Evolutionary conservation across 805 yeast genomes (phyloP).

Genomic region (Metschnikowia reukaufii): DNA sequence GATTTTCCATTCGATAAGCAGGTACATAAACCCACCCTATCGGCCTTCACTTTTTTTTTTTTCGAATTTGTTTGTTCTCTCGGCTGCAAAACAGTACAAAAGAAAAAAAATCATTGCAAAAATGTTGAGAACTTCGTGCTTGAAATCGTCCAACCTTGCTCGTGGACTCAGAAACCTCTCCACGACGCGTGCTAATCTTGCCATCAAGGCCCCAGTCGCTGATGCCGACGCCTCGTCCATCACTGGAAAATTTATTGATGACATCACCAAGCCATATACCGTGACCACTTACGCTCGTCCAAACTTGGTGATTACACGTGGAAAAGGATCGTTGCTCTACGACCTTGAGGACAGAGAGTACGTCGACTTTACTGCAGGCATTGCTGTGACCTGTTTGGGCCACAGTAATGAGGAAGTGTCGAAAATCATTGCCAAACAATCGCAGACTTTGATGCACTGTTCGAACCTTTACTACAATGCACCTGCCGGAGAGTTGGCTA

Average conservation of each 20-base stretch:
- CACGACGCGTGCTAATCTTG: slow-evolving; percentile 1
- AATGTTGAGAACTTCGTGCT: slow-evolving; percentile 11
- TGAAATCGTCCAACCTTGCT: neutral
- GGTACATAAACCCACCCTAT: slow-evolving; percentile 4
- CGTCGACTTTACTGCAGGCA: slow-evolving; percentile 92
- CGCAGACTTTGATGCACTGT: slow-evolving; percentile 70
- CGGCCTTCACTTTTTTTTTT: neutral
- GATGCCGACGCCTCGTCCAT: slow-evolving; percentile 34
- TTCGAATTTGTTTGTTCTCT: neutral
- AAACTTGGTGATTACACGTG: slow-evolving; percentile 71
- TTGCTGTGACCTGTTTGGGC: slow-evolving; percentile 95
- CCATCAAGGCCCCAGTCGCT: slow-evolving; percentile 22
- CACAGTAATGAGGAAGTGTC: slow-evolving; percentile 79
- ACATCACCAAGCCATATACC: slow-evolving; percentile 50
- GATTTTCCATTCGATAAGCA: slow-evolving; percentile 12
- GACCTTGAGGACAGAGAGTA: slow-evolving; percentile 78
- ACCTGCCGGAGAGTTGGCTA: slow-evolving; percentile 79
- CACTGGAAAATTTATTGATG: slow-evolving; percentile 43
- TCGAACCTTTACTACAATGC: slow-evolving; percentile 84
- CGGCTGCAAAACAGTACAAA: too few species aligned
- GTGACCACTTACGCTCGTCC: slow-evolving; percentile 85
- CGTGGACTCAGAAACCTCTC: neutral
- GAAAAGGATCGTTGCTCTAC: slow-evolving; percentile 76
- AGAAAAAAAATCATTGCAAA: too few species aligned
- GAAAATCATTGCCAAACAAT: slow-evolving; percentile 69